Conservation (phyloP, 2,329 filamentous ascomycete genomes). For the Diplodia mutila region DNA sequence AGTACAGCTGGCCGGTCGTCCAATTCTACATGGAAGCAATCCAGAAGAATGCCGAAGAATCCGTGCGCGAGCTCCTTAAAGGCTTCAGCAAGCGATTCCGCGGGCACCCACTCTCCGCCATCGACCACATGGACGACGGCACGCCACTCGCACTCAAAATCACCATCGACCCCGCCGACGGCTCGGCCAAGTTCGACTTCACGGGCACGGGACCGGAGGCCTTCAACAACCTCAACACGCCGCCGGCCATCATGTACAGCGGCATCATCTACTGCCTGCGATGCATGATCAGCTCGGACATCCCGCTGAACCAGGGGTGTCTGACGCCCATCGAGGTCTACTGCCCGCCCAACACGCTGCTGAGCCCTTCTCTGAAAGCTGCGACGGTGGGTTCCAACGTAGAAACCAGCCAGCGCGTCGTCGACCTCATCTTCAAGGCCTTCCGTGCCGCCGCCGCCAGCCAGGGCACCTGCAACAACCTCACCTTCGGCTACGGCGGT, state of each 20-base stretch:
- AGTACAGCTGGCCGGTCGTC: constrained; percentile 41
- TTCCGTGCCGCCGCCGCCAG: constrained; percentile 30
- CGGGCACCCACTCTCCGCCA: constrained; percentile 11
- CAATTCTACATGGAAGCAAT: constrained; percentile 50
- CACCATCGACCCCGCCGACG: constrained; percentile 24
- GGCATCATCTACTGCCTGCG: constrained; percentile 53
- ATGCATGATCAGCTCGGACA: constrained; percentile 42
- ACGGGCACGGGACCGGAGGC: constrained; percentile 28
- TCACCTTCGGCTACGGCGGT: constrained; percentile 36
- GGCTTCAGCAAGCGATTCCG: constrained; percentile 21
- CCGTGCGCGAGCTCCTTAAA: constrained; percentile 39
- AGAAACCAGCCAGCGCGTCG: constrained; percentile 30
- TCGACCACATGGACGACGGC: constrained; percentile 30
- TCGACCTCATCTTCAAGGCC: constrained; percentile 33
- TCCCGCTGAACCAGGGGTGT: constrained; percentile 49
- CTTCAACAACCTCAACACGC: constrained; percentile 32
- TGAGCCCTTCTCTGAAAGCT: constrained; percentile 40
- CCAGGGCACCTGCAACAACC: constrained; percentile 32
- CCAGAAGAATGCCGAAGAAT: constrained; percentile 40
- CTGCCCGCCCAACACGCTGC: constrained; percentile 40
- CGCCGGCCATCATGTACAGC: constrained; percentile 54
- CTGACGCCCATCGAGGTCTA: constrained; percentile 42
- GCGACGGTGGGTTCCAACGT: constrained; percentile 35
- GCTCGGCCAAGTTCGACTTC: constrained; percentile 30
- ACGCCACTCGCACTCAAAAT: constrained; percentile 28